Percentiles rank a stretch among this genome's conserved stretches.
Evolutionary conservation across 257 asterid genomes (phyloP).

Genomic region (Osmanthus fragrans): DNA sequence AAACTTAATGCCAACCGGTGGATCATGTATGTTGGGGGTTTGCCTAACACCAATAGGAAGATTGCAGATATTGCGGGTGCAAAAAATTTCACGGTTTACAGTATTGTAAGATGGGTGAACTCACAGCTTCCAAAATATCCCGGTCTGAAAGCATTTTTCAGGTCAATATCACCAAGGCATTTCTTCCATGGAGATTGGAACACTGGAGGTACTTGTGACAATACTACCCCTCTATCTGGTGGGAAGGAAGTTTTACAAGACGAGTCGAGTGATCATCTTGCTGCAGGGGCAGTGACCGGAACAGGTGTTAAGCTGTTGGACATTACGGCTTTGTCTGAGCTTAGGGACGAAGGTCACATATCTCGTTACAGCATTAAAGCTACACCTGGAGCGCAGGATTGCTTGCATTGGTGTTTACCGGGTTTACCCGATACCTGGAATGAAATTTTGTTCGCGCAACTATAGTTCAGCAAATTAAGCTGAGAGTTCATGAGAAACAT

Average conservation of each 20-base stretch:
- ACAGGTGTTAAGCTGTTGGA: constrained; percentile 66
- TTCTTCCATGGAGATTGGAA: constrained; percentile 96
- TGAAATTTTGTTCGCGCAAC: constrained; percentile 71
- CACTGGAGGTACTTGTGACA: constrained; percentile 90
- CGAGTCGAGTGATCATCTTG: constrained; percentile 64
- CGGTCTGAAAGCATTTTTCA: constrained; percentile 62
- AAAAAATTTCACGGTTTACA: constrained; percentile 63
- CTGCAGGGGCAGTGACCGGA: constrained; percentile 73
- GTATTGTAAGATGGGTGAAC: constrained; percentile 73
- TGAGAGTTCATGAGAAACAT: neutral
- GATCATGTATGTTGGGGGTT: constrained; percentile 80
- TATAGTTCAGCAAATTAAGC: constrained; percentile 24
- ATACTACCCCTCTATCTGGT: constrained; percentile 62
- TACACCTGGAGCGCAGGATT: constrained; percentile 84
- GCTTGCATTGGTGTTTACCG: constrained; percentile 97
- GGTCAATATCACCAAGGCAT: constrained; percentile 85
- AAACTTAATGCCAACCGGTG: constrained; percentile 78
- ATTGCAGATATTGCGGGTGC: constrained; percentile 62
- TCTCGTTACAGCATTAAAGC: constrained; percentile 81
- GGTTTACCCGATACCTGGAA: constrained; percentile 96
- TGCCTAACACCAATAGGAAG: constrained; percentile 60
- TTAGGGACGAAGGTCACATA: constrained; percentile 92
- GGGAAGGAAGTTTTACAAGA: constrained; percentile 69
- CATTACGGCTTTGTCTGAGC: constrained; percentile 70
- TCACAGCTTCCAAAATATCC: constrained; percentile 71